Conservation (phyloP, 495 filamentous ascomycete genomes). For the Hyaloscypha variabilis region DNA sequence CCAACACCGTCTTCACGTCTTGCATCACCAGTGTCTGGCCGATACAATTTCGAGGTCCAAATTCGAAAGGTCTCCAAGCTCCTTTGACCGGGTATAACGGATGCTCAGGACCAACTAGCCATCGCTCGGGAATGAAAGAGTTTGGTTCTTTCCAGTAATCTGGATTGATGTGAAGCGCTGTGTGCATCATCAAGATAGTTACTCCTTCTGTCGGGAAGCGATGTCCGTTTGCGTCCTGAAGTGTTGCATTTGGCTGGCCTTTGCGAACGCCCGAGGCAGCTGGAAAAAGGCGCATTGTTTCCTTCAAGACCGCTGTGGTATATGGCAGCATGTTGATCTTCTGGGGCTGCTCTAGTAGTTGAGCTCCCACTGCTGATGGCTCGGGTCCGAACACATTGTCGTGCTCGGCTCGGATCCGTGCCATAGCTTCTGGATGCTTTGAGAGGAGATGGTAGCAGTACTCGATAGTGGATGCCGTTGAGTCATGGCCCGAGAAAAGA, state of each 20-base stretch:
- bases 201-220: conserved; percentile 31
- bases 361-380: conserved; percentile 20
- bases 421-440: conserved; percentile 31
- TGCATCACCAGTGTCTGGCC: conserved; percentile 53
- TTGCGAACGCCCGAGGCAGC: conserved; percentile 29
- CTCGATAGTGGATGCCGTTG: conserved; percentile 21
- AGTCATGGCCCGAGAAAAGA: conserved; percentile 28
- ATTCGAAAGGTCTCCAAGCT: conserved; percentile 54
- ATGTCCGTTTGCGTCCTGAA: conserved; percentile 18
- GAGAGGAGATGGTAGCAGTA: conserved; percentile 35
- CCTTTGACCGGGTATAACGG: conserved; percentile 41
- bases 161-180: conserved; percentile 39
- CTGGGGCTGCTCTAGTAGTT: conserved; percentile 33
- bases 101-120: conserved; percentile 37
- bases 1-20: conserved; percentile 48
- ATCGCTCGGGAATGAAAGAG: conserved; percentile 50
- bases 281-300: conserved; percentile 46
- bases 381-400: conserved; percentile 36
- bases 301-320: conserved; percentile 48
- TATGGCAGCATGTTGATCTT: conserved; percentile 45
- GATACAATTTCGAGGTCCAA: conserved; percentile 44
- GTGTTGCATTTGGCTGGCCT: conserved; percentile 10
- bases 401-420: conserved; percentile 37
- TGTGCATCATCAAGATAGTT: conserved; percentile 36
- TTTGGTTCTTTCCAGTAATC: conserved; percentile 41